phyloP scores from a whole-genome alignment of 169 alveolate species.

The Cryptosporidium muris region DNA sequence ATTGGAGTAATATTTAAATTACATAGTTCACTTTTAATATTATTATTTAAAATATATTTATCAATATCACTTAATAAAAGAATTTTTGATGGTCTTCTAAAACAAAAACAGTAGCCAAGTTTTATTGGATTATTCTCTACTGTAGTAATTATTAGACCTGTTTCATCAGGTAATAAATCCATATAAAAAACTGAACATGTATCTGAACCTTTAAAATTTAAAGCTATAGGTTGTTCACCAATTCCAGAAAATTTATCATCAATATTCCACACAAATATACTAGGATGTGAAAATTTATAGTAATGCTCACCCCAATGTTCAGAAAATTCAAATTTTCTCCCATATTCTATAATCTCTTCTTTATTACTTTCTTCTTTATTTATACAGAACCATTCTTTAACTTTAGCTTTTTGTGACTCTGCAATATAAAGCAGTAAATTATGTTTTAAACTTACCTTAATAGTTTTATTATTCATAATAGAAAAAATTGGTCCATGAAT shows the following conservation, averaged over 20 bases:
- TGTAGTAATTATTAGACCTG: slow-evolving; percentile 41
- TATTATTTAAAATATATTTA: background rate
- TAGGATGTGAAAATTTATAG: slow-evolving; percentile 10
- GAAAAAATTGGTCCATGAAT: slow-evolving; percentile 17
- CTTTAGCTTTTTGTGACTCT: slow-evolving; percentile 20
- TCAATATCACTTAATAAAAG: slow-evolving; percentile 17
- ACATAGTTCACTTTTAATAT: background rate
- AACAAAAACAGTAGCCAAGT: slow-evolving; percentile 32
- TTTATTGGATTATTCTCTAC: slow-evolving; percentile 60
- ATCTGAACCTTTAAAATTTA: slow-evolving; percentile 22
- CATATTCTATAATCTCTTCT: slow-evolving; percentile 11
- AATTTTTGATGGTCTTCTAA: slow-evolving; percentile 45
- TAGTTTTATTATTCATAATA: slow-evolving; percentile 2
- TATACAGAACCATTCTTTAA: slow-evolving; percentile 28
- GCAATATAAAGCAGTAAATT: slow-evolving; percentile 30
- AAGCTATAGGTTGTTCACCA: slow-evolving; percentile 40
- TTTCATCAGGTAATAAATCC: slow-evolving; percentile 41
- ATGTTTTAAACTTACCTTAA: slow-evolving; percentile 31
- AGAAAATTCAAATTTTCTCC: slow-evolving; percentile 7
- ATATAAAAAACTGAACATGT: slow-evolving; percentile 51
- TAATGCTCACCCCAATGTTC: slow-evolving; percentile 48
- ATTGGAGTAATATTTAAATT: background rate
- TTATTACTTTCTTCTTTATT: background rate
- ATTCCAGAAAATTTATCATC: background rate
- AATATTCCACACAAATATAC: slow-evolving; percentile 52